phyloP scores from a whole-genome alignment of 768 basidiomycete species.

The Serendipita sp. region DNA sequence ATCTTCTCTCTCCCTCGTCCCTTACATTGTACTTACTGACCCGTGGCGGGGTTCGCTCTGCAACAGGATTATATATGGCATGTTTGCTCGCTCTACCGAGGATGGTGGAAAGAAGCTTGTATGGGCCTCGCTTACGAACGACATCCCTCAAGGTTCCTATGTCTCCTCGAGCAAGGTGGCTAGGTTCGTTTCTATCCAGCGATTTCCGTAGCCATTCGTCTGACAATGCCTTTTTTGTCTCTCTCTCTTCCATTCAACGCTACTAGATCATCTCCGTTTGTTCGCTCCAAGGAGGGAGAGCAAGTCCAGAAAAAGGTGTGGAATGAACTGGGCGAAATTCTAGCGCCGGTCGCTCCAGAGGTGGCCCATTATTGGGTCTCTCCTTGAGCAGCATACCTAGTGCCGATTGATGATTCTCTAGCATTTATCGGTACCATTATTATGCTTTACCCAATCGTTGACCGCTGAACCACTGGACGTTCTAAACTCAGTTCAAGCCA shows the following conservation, averaged over 20 bases:
- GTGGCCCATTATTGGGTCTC: too few relatives aligned
- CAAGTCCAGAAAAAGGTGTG: background rate
- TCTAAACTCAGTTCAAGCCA: too few relatives aligned
- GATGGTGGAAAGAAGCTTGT: background rate
- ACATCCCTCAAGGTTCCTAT: background rate
- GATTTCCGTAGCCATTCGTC: too few relatives aligned
- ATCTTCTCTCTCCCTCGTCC: background rate
- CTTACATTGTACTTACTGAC: background rate
- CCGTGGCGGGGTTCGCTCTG: too few relatives aligned
- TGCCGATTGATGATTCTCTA: too few relatives aligned
- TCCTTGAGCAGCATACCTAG: too few relatives aligned
- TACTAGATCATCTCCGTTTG: background rate
- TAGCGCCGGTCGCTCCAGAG: background rate
- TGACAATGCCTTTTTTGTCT: too few relatives aligned
- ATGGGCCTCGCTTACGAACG: background rate
- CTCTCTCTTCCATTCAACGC: background rate
- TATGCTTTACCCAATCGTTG: too few relatives aligned
- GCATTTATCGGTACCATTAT: too few relatives aligned
- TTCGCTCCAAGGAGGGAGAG: background rate
- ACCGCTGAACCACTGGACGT: too few relatives aligned
- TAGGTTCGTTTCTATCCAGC: background rate
- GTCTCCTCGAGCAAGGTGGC: background rate
- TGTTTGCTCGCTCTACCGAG: background rate
- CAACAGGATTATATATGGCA: background rate
- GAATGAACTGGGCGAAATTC: background rate